Base-by-base conservation (phyloP, 1,284 basidiomycete genomes). In the Ustilago shanxiensis region DNA sequence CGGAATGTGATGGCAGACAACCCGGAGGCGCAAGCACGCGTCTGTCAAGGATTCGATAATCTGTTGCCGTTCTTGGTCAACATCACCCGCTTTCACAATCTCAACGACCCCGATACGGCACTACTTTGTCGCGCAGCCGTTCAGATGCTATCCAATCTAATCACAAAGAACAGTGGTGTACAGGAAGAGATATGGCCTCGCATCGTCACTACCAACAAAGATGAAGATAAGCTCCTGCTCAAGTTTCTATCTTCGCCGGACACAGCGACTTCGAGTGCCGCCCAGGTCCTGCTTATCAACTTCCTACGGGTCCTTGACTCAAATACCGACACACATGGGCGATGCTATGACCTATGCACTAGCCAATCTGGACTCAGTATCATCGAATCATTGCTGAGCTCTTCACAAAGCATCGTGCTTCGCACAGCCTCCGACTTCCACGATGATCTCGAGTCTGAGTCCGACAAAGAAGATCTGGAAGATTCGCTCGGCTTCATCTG, bases 71-170 rank as follows among this genome's bases (percentile, higher is more conserved):
- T 76, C 31, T 31, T 72, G n/a, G 51, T 47, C 39, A 64, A 66
- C 41, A 22, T 71, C 45, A 68, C 73, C 11, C 63, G 60, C 26
- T 76, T 71, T 31, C 68, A 71, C 28, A 70, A 68, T 6, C 28
- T 72, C 51, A 72, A 64, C 49, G 68, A 76, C 18, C 62, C 73
- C 3, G 68, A 72, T 18, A 49, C 58, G 45, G 20, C 55, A 4
- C 55, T 66, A 0, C 57, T 79, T 8, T 56, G 61, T 22, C 64
- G 77, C 9, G 50, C 75, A 2, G 67, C 60, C 6, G 70, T 52
- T 10, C 77, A 79, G 53, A 62, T 79, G 60, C 70, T 79, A 1
- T 71, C 74, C 45, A 79, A 79, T 26, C 59, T 77, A 13, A 64
- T 77, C 50, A 79, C 73, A 18, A 35, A 49, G 2, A 79, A 79